Base-by-base conservation (phyloP, 176 grass and related monocot genomes). In the Aegilops sharonensis region DNA sequence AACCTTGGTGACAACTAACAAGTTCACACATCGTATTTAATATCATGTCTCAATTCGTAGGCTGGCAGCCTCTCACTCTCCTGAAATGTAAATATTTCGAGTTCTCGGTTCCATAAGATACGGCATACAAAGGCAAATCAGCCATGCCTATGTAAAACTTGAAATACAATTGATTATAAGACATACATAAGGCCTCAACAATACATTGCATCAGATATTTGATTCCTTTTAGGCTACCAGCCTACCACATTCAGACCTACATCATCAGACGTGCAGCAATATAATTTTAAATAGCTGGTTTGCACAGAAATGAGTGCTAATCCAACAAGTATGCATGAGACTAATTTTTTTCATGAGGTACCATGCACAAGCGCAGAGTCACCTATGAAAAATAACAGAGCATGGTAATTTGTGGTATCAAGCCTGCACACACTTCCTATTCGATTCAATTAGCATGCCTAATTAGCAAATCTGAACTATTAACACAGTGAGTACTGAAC, bases 381-480 rank as follows among this genome's bases (percentile, higher is more conserved):
- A 42, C 4, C 11, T 36, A 25, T 10, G 20, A 50, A 54, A 56
- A 81, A 14, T 3, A 70, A 47, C 10, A 29, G 13, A 39, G 14
- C 81, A 72, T 64, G 75, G 68, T 57, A 81, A 81, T 47, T 67
- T 68, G 61, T 20, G 21, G 20, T 24, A 20, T 69, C 13, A 77
- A 60, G 9, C 20, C 66, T 57, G 11, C 21, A 37, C 6, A 18
- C 21, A 29, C n/a, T 56, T 50, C 20, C 4, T 17, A 62, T 82
- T 71, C 2, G 17, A 81, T 39, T 64, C 20, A 63, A 50, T 4
- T 27, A 11, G 7, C 20, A 24, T 23, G 42, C 37, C 68, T 40
- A 80, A 54, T 43, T 43, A 21, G 1, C 24, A 75, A 60, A 45
- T 47, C 39, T 42, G 9, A 76, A 39, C 71, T 77, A 77, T 68